These are phyloP conservation scores for Dactylellina leptospora DNA, from an alignment of 2,329 filamentous ascomycete genomes.

Conservation along the genomic window DNA sequence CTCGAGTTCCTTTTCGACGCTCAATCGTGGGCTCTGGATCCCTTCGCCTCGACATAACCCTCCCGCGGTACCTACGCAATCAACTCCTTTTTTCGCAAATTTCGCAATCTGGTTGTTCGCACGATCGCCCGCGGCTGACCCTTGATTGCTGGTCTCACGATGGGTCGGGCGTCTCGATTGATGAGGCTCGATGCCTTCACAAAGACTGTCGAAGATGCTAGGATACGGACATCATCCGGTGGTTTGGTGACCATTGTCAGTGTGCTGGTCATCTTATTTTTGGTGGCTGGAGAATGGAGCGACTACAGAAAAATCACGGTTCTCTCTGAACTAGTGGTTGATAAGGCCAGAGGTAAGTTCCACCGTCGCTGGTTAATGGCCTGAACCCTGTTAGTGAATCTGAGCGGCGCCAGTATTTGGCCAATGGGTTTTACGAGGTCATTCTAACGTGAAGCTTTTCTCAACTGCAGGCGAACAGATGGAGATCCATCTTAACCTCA, in stretches of 20 bases:
- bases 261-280: slow-evolving; percentile 83
- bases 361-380: background rate
- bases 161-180: slow-evolving; percentile 92
- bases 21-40: slow-evolving; percentile 5
- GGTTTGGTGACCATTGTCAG: slow-evolving; percentile 94
- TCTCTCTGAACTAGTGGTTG: slow-evolving; percentile 90
- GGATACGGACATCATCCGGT: slow-evolving; percentile 92
- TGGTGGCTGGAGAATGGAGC: slow-evolving; percentile 93
- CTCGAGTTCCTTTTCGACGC: background rate
- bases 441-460: too few relatives aligned
- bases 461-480: slow-evolving; percentile 77
- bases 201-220: slow-evolving; percentile 98
- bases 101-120: too few relatives aligned
- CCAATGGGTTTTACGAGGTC: too few relatives aligned
- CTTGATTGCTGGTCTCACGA: slow-evolving; percentile 60
- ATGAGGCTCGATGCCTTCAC: slow-evolving; percentile 98
- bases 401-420: too few relatives aligned
- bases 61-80: slow-evolving; percentile 15
- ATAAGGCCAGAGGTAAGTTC: slow-evolving; percentile 81
- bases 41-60: background rate
- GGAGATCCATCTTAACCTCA: slow-evolving; percentile 98
- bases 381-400: background rate
- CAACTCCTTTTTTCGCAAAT: too few relatives aligned
- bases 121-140: slow-evolving; percentile 58
- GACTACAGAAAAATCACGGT: slow-evolving; percentile 89